Conservation (phyloP, 768 basidiomycete species). For the Pulveroboletus sp. region DNA sequence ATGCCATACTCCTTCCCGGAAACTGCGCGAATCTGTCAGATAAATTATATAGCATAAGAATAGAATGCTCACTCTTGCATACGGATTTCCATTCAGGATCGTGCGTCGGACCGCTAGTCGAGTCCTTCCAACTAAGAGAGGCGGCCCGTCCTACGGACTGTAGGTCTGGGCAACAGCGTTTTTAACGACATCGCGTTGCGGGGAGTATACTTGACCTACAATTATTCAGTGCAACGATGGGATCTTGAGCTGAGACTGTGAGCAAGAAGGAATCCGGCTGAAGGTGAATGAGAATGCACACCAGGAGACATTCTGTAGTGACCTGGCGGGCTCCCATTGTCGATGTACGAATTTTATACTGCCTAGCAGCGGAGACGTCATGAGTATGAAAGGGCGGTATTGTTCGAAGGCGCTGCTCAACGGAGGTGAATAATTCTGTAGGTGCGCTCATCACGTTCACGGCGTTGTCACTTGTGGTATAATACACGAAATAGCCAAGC, state of each 20-base stretch:
- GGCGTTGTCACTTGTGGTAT: constrained; percentile 27
- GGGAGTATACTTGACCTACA: constrained; percentile 27
- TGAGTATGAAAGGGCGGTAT: constrained; percentile 23
- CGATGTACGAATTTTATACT: constrained; percentile 27
- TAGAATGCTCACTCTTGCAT: constrained; percentile 50
- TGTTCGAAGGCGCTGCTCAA: constrained; percentile 26
- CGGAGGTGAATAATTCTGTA: constrained; percentile 25
- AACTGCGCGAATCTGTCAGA: constrained; percentile 37
- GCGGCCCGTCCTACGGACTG: constrained; percentile 42
- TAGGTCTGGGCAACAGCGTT: constrained; percentile 40
- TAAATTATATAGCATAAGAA: constrained; percentile 2
- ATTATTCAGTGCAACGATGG: constrained; percentile 39
- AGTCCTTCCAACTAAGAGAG: constrained; percentile 55
- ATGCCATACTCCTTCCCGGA: constrained; percentile 45
- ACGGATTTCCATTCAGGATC: constrained; percentile 50
- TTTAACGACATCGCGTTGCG: not conserved
- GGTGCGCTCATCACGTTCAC: constrained; percentile 28
- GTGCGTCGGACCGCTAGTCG: constrained; percentile 40
- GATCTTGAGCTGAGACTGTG: constrained; percentile 24
- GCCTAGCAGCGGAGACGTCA: constrained; percentile 16
- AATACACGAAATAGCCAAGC: constrained; percentile 27
- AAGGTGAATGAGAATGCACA: constrained; percentile 5
- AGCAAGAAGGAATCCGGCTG: constrained; percentile 3
- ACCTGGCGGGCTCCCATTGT: constrained; percentile 15
- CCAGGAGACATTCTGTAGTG: constrained; percentile 21